A percentile compares a stretch with the other conserved stretches of the same genome.
Evolutionary conservation across 2,329 filamentous ascomycete species (phyloP).

Genomic region (Nothophaeocryptopus gaeumannii): DNA sequence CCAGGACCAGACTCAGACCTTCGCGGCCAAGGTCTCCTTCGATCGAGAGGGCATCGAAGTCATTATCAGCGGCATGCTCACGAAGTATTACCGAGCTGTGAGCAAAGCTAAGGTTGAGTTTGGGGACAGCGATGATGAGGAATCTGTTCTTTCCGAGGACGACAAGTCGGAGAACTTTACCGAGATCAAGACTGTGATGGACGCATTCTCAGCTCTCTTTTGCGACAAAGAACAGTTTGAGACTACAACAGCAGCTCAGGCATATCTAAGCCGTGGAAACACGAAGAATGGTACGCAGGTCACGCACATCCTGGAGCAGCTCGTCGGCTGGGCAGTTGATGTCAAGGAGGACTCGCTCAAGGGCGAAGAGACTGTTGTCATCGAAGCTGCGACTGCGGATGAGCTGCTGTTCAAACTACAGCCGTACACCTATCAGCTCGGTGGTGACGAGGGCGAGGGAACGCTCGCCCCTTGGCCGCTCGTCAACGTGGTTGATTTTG

Average conservation of each 20-base stretch:
- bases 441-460: conserved; percentile 3
- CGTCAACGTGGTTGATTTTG: conserved; percentile 18
- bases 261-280: not conserved
- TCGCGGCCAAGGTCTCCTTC: conserved; percentile 21
- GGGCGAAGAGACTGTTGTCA: not conserved
- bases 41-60: conserved; percentile 3
- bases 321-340: not conserved
- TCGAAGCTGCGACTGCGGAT: conserved; percentile 12
- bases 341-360: not conserved
- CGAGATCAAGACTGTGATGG: conserved; percentile 2
- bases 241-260: not conserved
- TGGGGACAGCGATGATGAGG: not conserved
- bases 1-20: conserved; percentile 16
- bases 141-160: not conserved
- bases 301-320: not conserved
- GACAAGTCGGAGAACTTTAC: conserved; percentile 1
- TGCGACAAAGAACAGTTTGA: conserved; percentile 7
- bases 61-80: conserved; percentile 9
- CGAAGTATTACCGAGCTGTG: conserved; percentile 12
- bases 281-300: not conserved
- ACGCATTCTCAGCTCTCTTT: conserved; percentile 17
- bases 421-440: conserved; percentile 11
- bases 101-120: conserved; percentile 3
- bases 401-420: conserved; percentile 13
- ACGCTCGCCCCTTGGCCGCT: conserved; percentile 25